phyloP scores from a whole-genome alignment of 768 basidiomycete species.

The Boletus fagicola region DNA sequence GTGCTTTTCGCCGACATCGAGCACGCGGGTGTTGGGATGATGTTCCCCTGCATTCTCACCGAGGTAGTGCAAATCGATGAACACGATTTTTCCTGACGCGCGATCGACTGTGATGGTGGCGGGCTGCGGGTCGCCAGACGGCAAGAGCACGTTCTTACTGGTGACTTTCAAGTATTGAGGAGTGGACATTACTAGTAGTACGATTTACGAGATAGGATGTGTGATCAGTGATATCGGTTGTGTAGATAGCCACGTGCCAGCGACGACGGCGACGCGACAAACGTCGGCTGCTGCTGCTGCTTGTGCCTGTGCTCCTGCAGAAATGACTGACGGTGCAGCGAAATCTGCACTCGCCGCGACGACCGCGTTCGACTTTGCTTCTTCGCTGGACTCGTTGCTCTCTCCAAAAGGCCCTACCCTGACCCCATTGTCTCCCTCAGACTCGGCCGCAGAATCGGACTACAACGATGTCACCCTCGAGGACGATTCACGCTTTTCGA shows the following conservation, averaged over 20 bases:
- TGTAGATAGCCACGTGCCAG: conserved; percentile 7
- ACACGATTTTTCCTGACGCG: conserved; percentile 56
- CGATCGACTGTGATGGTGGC: conserved; percentile 66
- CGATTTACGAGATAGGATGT: conserved; percentile 1
- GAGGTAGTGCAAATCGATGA: conserved; percentile 41
- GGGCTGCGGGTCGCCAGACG: conserved; percentile 46
- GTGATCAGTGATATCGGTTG: too few relatives aligned
- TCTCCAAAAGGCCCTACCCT: conserved; percentile 44
- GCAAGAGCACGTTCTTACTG: conserved; percentile 58
- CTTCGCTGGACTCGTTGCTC: conserved; percentile 47
- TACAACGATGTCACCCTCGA: conserved; percentile 58
- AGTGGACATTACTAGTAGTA: conserved; percentile 15
- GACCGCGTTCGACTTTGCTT: conserved; percentile 14
- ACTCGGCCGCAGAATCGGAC: conserved; percentile 57
- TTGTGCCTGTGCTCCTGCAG: neutral
- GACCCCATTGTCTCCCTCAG: conserved; percentile 29
- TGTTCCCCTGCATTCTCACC: conserved; percentile 26
- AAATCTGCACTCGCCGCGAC: conserved; percentile 11
- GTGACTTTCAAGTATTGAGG: conserved; percentile 42
- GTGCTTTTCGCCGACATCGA: conserved; percentile 57
- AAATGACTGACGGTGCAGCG: conserved; percentile 21
- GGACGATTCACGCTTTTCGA: conserved; percentile 51
- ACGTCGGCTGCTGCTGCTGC: neutral
- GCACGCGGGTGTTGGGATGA: conserved; percentile 35
- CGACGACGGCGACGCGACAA: neutral